Base-by-base conservation (phyloP, 305 asterid species). In the Fraxinus sp. region DNA sequence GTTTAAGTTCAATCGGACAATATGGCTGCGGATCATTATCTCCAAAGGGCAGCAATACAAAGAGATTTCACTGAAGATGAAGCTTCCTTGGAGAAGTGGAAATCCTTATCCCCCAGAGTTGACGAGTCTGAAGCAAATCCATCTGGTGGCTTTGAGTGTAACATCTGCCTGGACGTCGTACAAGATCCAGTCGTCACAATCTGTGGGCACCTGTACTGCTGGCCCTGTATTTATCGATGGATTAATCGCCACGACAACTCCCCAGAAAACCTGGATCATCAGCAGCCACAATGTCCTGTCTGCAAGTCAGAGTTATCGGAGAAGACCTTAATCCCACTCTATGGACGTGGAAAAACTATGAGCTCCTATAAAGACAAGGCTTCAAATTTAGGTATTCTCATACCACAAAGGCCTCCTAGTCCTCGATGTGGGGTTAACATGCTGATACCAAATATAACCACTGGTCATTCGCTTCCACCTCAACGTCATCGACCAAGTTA, bases 191-290 rank as follows among this genome's bases (percentile, higher is more conserved):
- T 83, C 16, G 86, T 86, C 79, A 83, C 88, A n/a, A 74, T 86
- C 62, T 83, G 88, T 0, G 88, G 88, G 7, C 88, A 86, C 84
- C 86, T 86, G 41, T 86, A 83, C 59, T 86, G 88, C 37, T 86
- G 88, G 88, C 83, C 86, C 5, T 86, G 88, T 78, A 86, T 76
- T 39, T 93, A 94, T 91, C 83, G 85, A 36, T 95, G 98, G 98
- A 90, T 91, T 13, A 87, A 79, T 49, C 82, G 75, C 74, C 88
- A 76, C 22, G 79, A 76, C 0, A 20, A 77, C 33, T 78, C 86
- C 73, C 39, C 84, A 0, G 89, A 88, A 24, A 66, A 84, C 64
- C 77, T 84, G 1, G 87, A 83, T 1, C 82, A 62, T 22, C 89
- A 82, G 14, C 83, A 59, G 26, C 88, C 96, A 0, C 88, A 88